phyloP scores from a whole-genome alignment of 129 eudicot species.

The Lactuca sativa region DNA sequence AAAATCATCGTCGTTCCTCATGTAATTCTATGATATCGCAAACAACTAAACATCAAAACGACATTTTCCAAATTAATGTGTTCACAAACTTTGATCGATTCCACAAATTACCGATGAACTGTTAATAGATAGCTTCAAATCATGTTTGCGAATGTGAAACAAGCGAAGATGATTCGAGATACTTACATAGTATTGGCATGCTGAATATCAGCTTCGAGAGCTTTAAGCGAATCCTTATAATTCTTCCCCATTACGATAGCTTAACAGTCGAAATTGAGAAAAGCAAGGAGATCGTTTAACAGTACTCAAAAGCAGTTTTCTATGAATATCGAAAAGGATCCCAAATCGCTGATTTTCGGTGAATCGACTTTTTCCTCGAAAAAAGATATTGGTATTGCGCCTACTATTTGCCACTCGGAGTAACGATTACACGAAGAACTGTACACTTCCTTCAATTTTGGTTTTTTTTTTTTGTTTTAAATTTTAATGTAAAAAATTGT shows the following conservation, averaged over 20 bases:
- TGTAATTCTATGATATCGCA: not conserved
- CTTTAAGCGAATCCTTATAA: conserved; percentile 70
- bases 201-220: conserved; percentile 80
- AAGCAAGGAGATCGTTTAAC: conserved; percentile 2
- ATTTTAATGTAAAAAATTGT: not conserved
- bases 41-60: not conserved
- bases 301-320: conserved; percentile 16
- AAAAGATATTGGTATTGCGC: conserved; percentile 3
- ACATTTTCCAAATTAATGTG: not conserved
- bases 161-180: not conserved
- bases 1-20: not conserved
- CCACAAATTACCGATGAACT: not conserved
- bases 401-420: conserved; percentile 23
- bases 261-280: not conserved
- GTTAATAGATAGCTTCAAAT: not conserved
- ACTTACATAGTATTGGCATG: conserved; percentile 71
- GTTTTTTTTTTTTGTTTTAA: not conserved
- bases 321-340: conserved; percentile 7
- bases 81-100: not conserved
- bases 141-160: not conserved
- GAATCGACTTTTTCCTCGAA: conserved; percentile 12
- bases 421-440: conserved; percentile 20
- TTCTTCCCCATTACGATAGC: conserved; percentile 44
- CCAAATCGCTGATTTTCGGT: conserved; percentile 30
- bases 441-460: not conserved